Percentiles rank a stretch among this genome's conserved stretches.
Evolutionary conservation across 257 asterid species (phyloP).

Genomic region (Paraleonurus japonicus): DNA sequence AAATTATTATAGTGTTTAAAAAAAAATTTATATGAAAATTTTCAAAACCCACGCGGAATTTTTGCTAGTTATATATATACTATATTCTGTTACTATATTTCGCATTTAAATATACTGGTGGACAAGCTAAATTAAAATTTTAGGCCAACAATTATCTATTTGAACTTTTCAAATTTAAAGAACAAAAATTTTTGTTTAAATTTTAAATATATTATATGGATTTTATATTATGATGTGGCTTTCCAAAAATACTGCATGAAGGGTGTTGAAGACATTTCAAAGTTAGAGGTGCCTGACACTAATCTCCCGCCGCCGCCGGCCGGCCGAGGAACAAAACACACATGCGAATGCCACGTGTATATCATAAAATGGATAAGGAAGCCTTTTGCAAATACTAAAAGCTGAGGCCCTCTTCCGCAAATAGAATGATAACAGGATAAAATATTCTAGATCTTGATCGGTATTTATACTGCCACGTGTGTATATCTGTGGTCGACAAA

Average conservation of each 20-base stretch:
- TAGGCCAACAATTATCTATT: too few relatives aligned
- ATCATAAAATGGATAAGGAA: conserved; percentile 43
- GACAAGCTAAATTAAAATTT: too few relatives aligned
- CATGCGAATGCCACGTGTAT: conserved; percentile 44
- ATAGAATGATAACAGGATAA: not conserved
- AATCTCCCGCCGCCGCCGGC: conserved; percentile 14
- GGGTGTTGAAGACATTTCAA: conserved; percentile 37
- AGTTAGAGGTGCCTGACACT: not conserved
- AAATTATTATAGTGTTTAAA: too few relatives aligned
- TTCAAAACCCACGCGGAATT: too few relatives aligned
- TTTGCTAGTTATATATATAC: too few relatives aligned
- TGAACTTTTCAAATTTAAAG: too few relatives aligned
- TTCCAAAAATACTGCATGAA: not conserved
- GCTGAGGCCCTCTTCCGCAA: conserved; percentile 19
- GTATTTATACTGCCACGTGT: not conserved
- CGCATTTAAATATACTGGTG: too few relatives aligned
- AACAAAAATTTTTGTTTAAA: too few relatives aligned
- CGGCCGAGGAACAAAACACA: conserved; percentile 4
- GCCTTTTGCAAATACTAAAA: conserved; percentile 22
- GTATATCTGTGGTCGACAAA: not conserved
- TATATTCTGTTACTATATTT: too few relatives aligned
- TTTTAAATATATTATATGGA: too few relatives aligned
- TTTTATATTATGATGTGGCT: not conserved
- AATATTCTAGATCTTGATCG: conserved; percentile 11
- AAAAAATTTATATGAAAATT: too few relatives aligned